A percentile compares a stretch with the other conserved stretches of the same genome.
Conservation (phyloP, 768 basidiomycete species). For the Lyophyllum shimeji region DNA sequence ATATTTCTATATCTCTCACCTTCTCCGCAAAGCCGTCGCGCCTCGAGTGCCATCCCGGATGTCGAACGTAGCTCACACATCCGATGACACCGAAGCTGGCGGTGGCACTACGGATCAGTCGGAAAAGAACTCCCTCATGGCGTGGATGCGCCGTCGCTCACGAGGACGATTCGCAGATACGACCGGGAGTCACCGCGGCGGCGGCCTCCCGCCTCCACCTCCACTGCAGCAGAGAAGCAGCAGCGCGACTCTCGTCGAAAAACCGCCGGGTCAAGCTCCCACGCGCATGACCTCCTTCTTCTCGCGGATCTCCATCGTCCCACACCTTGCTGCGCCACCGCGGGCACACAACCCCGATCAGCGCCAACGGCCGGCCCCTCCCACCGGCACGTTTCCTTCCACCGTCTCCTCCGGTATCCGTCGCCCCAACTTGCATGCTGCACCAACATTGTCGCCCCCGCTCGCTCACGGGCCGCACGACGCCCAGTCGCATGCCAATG, state of each 20-base stretch:
- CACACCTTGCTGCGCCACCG: conserved; percentile 7
- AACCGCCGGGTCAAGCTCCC: conserved; percentile 1
- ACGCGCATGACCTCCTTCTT: conserved; percentile 7
- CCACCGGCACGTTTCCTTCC: not conserved
- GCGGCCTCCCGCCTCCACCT: not conserved
- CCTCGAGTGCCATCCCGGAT: not conserved
- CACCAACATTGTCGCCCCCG: not conserved
- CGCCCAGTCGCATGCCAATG: not conserved
- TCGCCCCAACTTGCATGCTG: not conserved
- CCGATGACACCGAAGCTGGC: conserved; percentile 12
- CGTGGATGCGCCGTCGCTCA: conserved; percentile 28
- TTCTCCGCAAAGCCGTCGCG: conserved; percentile 1
- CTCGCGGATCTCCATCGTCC: conserved; percentile 15
- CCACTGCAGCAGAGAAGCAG: not conserved
- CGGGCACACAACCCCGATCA: conserved; percentile 10
- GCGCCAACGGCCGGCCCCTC: not conserved
- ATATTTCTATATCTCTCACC: conserved; percentile 24
- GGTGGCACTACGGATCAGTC: conserved; percentile 7
- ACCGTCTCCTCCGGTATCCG: not conserved
- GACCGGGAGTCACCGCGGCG: conserved; percentile 4
- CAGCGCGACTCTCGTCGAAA: not conserved
- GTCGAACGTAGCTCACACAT: not conserved
- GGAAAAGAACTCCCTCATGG: conserved; percentile 19
- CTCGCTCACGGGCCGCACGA: not conserved
- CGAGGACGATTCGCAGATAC: conserved; percentile 25